phyloP scores from a whole-genome alignment of 495 filamentous ascomycete species.

The Neurospora sp. region DNA sequence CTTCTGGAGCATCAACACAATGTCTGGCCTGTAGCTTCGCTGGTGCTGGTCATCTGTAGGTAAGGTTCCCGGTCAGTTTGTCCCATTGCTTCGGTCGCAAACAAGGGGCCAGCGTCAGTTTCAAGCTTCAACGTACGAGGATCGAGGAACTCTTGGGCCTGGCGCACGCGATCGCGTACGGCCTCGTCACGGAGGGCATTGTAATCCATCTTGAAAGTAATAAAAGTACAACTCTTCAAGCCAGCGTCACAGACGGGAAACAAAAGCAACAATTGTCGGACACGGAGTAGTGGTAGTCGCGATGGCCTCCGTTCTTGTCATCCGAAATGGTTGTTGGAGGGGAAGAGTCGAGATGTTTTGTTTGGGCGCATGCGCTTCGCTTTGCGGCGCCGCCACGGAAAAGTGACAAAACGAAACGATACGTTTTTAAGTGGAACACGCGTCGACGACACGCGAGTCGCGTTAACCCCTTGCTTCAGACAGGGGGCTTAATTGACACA shows the following conservation, averaged over 20 bases:
- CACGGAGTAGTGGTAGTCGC: not conserved
- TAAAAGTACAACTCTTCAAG: not conserved
- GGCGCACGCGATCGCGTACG: conserved; percentile 66
- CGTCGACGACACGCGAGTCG: conserved; percentile 15
- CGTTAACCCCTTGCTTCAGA: conserved; percentile 12
- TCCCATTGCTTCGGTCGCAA: too few species aligned
- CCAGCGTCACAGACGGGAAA: not conserved
- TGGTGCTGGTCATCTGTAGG: conserved; percentile 43
- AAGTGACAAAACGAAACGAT: not conserved
- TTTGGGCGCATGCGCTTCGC: not conserved
- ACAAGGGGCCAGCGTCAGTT: not conserved
- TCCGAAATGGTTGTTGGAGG: not conserved
- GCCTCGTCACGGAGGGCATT: conserved; percentile 71
- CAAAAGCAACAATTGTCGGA: conserved; percentile 3
- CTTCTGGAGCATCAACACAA: conserved; percentile 87
- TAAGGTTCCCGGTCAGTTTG: conserved; percentile 9
- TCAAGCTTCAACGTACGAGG: conserved; percentile 44
- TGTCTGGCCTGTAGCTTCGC: conserved; percentile 75
- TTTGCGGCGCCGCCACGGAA: conserved; percentile 1
- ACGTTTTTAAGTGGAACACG: conserved; percentile 13
- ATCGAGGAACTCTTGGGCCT: conserved; percentile 77
- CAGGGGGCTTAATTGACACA: conserved; percentile 22
- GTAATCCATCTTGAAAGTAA: conserved; percentile 50
- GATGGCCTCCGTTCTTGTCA: not conserved
- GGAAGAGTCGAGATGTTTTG: conserved; percentile 1